Percentiles rank a stretch among this genome's conserved stretches.
Conservation (phyloP, 2,329 filamentous ascomycete species). For the Paracoccidioides brasiliensis region DNA sequence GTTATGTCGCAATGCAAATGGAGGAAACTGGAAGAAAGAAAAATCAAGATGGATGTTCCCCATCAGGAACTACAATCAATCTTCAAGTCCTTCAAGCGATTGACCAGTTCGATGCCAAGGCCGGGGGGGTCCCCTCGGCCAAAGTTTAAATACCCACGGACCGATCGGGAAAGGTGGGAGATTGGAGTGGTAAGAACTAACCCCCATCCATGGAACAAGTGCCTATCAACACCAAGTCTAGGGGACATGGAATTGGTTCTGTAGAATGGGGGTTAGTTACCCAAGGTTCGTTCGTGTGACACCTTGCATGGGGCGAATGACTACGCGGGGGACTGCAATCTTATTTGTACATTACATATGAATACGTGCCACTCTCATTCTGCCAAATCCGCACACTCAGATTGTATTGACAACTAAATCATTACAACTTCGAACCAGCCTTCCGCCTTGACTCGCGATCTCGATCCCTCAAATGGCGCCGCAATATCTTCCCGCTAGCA, state of each 20-base stretch:
- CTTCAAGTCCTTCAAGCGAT: too few relatives aligned
- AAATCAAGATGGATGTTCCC: background rate
- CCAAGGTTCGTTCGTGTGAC: too few relatives aligned
- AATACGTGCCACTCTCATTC: too few relatives aligned
- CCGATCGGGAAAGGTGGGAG: too few relatives aligned
- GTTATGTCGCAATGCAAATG: background rate
- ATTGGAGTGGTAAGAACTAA: background rate
- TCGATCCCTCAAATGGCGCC: constrained; percentile 31
- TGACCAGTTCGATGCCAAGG: too few relatives aligned
- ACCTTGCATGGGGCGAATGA: background rate
- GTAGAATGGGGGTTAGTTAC: background rate
- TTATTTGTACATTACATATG: background rate
- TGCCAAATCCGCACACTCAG: background rate
- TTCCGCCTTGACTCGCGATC: constrained; percentile 8
- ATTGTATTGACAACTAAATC: background rate
- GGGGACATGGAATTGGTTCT: background rate
- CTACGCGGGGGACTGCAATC: background rate
- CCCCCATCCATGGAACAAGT: background rate
- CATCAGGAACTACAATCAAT: background rate
- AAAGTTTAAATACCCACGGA: too few relatives aligned
- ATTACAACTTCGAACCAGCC: constrained; percentile 6
- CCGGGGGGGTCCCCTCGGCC: too few relatives aligned
- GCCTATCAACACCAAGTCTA: background rate
- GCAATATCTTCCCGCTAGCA: constrained; percentile 35
- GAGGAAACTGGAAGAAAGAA: background rate